phyloP scores from a whole-genome alignment of 1,284 basidiomycete species.

The Irpex rosettiformis region DNA sequence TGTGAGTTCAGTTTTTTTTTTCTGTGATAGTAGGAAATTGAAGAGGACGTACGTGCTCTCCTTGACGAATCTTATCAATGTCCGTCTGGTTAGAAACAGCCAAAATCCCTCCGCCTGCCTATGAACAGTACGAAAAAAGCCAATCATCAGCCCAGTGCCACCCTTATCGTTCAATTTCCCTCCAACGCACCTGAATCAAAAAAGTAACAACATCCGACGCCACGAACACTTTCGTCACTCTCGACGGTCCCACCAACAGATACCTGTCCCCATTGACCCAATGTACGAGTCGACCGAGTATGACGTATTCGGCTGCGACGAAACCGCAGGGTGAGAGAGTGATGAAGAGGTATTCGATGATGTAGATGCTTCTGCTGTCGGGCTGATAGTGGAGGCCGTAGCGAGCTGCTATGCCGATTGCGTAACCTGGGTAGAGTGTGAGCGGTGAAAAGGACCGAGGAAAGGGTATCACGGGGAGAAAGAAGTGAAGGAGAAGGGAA shows the following conservation, averaged over 20 bases:
- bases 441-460: too few relatives aligned
- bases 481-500: background rate
- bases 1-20: background rate
- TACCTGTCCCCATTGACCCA: slow-evolving; percentile 47
- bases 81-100: slow-evolving; percentile 24
- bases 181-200: slow-evolving; percentile 48
- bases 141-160: background rate
- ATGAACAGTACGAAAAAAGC: background rate
- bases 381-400: slow-evolving; percentile 41
- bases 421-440: too few relatives aligned
- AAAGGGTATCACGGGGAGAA: background rate
- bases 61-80: slow-evolving; percentile 8
- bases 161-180: background rate
- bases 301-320: slow-evolving; percentile 68
- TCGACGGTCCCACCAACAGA: slow-evolving; percentile 48
- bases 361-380: slow-evolving; percentile 34
- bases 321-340: slow-evolving; percentile 76
- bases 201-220: slow-evolving; percentile 65
- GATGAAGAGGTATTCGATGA: slow-evolving; percentile 83
- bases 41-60: slow-evolving; percentile 14
- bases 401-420: slow-evolving; percentile 46
- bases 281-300: slow-evolving; percentile 58
- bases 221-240: slow-evolving; percentile 51
- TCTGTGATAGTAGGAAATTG: background rate
- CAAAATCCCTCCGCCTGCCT: slow-evolving; percentile 37